Conservation (phyloP, 164 flowering plant species). For the Piper longum region DNA sequence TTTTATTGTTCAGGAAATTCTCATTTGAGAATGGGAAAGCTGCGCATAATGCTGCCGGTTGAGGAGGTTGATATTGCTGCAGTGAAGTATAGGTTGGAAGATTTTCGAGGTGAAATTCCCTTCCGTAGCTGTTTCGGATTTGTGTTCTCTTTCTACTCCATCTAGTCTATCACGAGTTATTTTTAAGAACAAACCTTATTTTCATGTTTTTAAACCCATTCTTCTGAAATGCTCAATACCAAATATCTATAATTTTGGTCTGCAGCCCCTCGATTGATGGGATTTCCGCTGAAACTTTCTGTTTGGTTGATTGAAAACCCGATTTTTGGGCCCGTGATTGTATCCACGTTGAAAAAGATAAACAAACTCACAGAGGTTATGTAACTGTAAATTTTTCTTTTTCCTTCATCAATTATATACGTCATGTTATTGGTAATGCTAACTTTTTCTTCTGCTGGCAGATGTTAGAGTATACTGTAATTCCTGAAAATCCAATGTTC, state of each 20-base stretch:
- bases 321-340: conserved; percentile 35
- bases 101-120: conserved; percentile 23
- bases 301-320: conserved; percentile 49
- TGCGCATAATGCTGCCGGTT: conserved; percentile 42
- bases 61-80: conserved; percentile 40
- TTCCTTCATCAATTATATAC: background rate
- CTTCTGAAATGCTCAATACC: background rate
- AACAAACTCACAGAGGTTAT: conserved; percentile 43
- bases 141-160: background rate
- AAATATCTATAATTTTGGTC: background rate
- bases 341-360: conserved; percentile 40
- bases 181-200: background rate
- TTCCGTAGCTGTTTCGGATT: background rate
- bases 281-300: conserved; percentile 39
- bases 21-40: conserved; percentile 9
- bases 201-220: background rate
- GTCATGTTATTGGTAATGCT: background rate
- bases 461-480: conserved; percentile 60
- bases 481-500: conserved; percentile 93
- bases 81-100: conserved; percentile 39
- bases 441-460: conserved; percentile 16
- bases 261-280: conserved; percentile 72
- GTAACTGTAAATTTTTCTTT: background rate
- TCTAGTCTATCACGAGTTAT: background rate
- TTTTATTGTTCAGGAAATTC: background rate